Evolutionary conservation across 2,329 filamentous ascomycete genomes (phyloP).

Genomic region (Penicillium expansum): DNA sequence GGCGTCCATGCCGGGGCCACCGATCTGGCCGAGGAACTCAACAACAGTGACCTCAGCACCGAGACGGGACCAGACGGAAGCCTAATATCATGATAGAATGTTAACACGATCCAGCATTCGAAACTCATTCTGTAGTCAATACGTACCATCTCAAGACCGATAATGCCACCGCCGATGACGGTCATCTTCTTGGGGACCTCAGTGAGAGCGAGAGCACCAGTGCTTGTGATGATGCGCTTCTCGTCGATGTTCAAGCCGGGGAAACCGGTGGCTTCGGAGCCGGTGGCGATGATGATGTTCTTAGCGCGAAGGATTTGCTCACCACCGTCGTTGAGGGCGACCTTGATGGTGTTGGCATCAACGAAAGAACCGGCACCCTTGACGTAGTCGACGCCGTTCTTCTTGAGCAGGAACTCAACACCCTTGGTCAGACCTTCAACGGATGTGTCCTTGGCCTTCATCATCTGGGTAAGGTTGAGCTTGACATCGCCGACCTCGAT

Average conservation of each 20-base stretch:
- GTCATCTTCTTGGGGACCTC: conserved; percentile 95
- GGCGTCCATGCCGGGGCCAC: conserved; percentile 93
- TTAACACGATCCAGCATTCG: conserved; percentile 3
- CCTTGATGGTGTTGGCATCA: conserved; percentile 86
- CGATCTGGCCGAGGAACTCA: conserved; percentile 93
- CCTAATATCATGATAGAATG: conserved; percentile 40
- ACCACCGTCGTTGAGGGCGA: conserved; percentile 85
- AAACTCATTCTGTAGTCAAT: neutral
- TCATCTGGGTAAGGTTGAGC: conserved; percentile 90
- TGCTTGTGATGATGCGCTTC: conserved; percentile 95
- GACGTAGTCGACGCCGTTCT: conserved; percentile 97
- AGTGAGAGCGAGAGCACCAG: conserved; percentile 83
- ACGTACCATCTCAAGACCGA: conserved; percentile 90
- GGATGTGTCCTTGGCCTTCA: conserved; percentile 97
- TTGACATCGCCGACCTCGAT: conserved; percentile 98
- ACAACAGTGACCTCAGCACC: conserved; percentile 95
- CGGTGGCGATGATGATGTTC: conserved; percentile 98
- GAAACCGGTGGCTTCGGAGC: conserved; percentile 93
- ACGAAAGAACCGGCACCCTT: conserved; percentile 87
- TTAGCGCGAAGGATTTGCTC: conserved; percentile 84
- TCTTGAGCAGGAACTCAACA: conserved; percentile 97
- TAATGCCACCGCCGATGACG: conserved; percentile 97
- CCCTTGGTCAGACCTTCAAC: conserved; percentile 90
- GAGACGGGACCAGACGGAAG: conserved; percentile 91
- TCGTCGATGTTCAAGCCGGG: conserved; percentile 94